Evolutionary conservation across 495 filamentous ascomycete genomes (phyloP).

Genomic region (Penicillium roqueforti): DNA sequence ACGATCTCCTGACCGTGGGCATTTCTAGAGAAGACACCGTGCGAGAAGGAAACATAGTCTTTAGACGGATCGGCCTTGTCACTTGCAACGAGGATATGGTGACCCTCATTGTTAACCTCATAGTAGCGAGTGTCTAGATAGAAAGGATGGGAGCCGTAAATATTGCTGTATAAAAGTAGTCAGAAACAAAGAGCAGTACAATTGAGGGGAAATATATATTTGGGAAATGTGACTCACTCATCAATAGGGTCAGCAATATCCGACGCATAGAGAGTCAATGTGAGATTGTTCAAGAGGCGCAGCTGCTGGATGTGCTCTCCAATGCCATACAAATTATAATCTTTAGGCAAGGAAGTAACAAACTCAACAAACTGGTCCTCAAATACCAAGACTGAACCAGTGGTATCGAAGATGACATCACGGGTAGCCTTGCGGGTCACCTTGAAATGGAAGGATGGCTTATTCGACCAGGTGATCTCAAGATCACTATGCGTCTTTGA

Average conservation of each 20-base stretch:
- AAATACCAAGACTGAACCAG: conserved; percentile 53
- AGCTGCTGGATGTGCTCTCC: conserved; percentile 58
- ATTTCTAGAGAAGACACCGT: conserved; percentile 60
- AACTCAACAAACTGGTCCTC: conserved; percentile 66
- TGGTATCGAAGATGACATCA: conserved; percentile 55
- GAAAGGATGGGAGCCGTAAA: conserved; percentile 60
- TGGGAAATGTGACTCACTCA: conserved; percentile 23
- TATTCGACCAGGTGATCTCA: conserved; percentile 55
- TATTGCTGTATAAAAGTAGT: conserved; percentile 35
- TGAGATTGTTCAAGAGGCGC: conserved; percentile 55
- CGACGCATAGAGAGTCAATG: conserved; percentile 65
- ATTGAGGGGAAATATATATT: not conserved
- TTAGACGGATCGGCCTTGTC: conserved; percentile 50
- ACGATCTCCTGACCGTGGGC: conserved; percentile 74
- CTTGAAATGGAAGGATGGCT: conserved; percentile 57
- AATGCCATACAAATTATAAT: conserved; percentile 62
- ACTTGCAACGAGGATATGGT: conserved; percentile 49
- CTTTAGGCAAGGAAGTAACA: conserved; percentile 48
- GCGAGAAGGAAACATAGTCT: conserved; percentile 57
- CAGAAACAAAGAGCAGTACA: not conserved
- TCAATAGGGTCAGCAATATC: conserved; percentile 64
- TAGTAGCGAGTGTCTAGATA: conserved; percentile 65
- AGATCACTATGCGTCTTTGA: conserved; percentile 44
- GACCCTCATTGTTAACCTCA: conserved; percentile 50
- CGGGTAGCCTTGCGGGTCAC: conserved; percentile 52